Evolutionary conservation across 768 basidiomycete species (phyloP).

Genomic region (Xerocomus potaroensis): DNA sequence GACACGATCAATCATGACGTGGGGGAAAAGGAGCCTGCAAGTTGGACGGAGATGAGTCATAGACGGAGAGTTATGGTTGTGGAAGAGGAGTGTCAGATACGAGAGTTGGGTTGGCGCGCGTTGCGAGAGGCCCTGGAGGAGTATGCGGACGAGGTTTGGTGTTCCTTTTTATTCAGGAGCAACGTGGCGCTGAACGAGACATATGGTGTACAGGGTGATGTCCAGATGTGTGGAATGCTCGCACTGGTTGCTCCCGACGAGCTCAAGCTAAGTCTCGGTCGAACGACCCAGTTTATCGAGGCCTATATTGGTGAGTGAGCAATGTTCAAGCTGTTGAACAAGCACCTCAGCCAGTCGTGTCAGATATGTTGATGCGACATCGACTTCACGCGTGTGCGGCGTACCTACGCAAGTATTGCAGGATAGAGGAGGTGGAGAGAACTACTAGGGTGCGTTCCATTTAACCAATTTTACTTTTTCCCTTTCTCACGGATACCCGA

Average conservation of each 20-base stretch:
- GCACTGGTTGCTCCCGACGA: constrained; percentile 58
- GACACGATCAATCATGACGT: constrained; percentile 23
- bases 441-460: constrained; percentile 45
- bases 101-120: constrained; percentile 54
- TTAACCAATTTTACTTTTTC: no score
- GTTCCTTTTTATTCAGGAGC: neutral
- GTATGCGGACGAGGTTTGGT: constrained; percentile 56
- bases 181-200: neutral
- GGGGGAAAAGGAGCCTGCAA: constrained; percentile 21
- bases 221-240: constrained; percentile 77
- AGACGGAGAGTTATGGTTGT: constrained; percentile 26
- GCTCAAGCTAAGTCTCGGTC: constrained; percentile 42
- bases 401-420: constrained; percentile 66
- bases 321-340: neutral
- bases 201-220: constrained; percentile 54
- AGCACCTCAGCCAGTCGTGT: neutral
- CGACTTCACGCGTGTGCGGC: constrained; percentile 65
- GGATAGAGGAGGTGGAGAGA: constrained; percentile 46
- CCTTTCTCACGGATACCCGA: neutral
- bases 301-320: constrained; percentile 62
- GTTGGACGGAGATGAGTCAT: constrained; percentile 28
- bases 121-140: constrained; percentile 53
- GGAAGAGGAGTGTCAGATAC: constrained; percentile 47
- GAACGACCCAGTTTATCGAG: constrained; percentile 55
- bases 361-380: constrained; percentile 62